Base-by-base conservation (phyloP, 257 asterid genomes). In the Leptodermis oblonga region DNA sequence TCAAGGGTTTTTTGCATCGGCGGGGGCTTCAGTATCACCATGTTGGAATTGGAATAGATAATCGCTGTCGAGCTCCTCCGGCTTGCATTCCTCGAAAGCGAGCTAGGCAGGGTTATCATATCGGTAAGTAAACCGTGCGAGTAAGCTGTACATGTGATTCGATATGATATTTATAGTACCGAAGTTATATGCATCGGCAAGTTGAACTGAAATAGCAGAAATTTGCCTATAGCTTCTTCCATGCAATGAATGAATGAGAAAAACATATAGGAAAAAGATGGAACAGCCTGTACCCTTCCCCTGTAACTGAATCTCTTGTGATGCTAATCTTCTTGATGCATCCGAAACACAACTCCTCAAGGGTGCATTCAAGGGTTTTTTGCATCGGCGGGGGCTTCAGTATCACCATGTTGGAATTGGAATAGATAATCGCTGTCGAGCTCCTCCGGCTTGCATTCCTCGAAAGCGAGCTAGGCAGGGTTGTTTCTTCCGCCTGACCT, bases 311-410 rank as follows among this genome's bases (percentile, higher is more conserved):
- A 23, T 84, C 85, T 75, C 88, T 84, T 23, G 81, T 78, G 76
- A 86, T 79, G 66, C 61, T 76, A 49, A 86, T 82, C 81, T 83
- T 83, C 86, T 87, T 88, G 70, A 81, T 46, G 74, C 92, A 81
- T 33, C 96, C 96, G 45, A 87, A 91, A 61, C 96, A 91, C 39
- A 89, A 80, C 77, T 91, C 96, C 69, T 91, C 93, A 14, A 91
- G 88, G 26, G 88, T 84, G 81, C 97, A 91, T 0, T 91, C 88
- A 5, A 91, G 86, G 46, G 81, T 82, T 75, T 67, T 52, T 70
- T 80, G 88, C 77, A 77, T 77, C 0, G 93, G 70, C 1, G 88
- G 82, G 2, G 90, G 95, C 61, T 83, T 91, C n/a, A 59, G 23
- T n/a, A 84, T 34, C 49, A 84, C 55, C 39, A 89, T 90, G 18